Base-by-base conservation (phyloP, 306 rosid genomes). In the Rubus idaeus region DNA sequence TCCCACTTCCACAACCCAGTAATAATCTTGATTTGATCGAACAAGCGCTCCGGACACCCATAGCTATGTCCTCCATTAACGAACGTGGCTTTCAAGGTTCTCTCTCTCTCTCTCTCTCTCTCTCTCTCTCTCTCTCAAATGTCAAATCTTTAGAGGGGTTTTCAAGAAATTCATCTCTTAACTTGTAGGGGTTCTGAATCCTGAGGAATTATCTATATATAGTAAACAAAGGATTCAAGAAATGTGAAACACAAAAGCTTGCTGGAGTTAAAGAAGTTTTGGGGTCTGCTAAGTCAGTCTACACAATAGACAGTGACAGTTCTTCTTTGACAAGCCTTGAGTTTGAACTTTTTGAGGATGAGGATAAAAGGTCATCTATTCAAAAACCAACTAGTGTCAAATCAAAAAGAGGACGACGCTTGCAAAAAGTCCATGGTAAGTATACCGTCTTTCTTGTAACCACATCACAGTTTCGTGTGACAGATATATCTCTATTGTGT, bases 271-370 rank as follows among this genome's bases (percentile, higher is more conserved):
- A 79, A 47, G 83, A 79, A 73, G 83, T 83, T 42, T 46, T 75
- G 71, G 64, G 82, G 79, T 89, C 96, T 23, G 49, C 80, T 9
- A 90, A 84, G 65, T 89, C 83, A 16, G 78, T 50, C 20, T 47
- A 45, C 14, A 72, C 85, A 10, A 26, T 68, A 65, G 78, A 80
- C 10, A 84, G 83, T 16, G 85, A 83, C 37, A 74, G 72, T 20
- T 84, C 86, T 78, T 77, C 91, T 20, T 78, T 89, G 76, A 70
- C 87, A 18, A 83, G 87, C 78, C 85, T 84, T 58, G 93, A 88
- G 79, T 73, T 84, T 63, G 91, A 85, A 65, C 84, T 60, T 89
- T 89, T 52, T 30, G 88, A 82, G 74, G 35, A 30, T 30, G 88
- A 82, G 74, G 86, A 86, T 44, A 74, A 30, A 10, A 82, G 75